Percentiles rank a stretch among this genome's conserved stretches.
Evolutionary conservation across 2,329 filamentous ascomycete species (phyloP).

Genomic region (Samsoniella hepiali): DNA sequence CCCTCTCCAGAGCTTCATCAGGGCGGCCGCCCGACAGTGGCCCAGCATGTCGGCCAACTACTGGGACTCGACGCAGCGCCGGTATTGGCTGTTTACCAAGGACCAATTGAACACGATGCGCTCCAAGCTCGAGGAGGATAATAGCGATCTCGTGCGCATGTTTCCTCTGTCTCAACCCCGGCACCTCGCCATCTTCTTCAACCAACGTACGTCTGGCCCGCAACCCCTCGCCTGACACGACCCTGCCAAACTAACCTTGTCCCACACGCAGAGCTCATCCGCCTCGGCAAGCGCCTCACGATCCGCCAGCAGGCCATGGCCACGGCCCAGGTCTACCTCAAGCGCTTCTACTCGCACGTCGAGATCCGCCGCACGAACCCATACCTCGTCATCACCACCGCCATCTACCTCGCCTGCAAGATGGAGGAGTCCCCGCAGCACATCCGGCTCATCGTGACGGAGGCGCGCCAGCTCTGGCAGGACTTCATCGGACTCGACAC

Average conservation of each 20-base stretch:
- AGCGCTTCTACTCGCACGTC: constrained; percentile 87
- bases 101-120: constrained; percentile 74
- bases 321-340: constrained; percentile 91
- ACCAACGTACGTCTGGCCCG: constrained; percentile 62
- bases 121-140: constrained; percentile 71
- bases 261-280: constrained; percentile 62
- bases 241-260: background rate
- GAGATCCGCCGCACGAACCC: constrained; percentile 92
- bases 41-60: constrained; percentile 83
- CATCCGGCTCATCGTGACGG: constrained; percentile 83
- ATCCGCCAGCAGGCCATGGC: constrained; percentile 89
- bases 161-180: constrained; percentile 79
- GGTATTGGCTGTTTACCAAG: constrained; percentile 86
- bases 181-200: constrained; percentile 87
- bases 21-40: background rate
- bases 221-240: constrained; percentile 10
- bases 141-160: constrained; percentile 69
- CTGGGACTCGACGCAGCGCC: constrained; percentile 91
- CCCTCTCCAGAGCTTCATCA: background rate
- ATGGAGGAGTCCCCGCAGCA: constrained; percentile 98
- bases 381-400: constrained; percentile 88
- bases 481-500: constrained; percentile 74
- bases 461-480: constrained; percentile 82
- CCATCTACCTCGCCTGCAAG: constrained; percentile 93
- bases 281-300: constrained; percentile 78